These are phyloP conservation scores for Vanderwaltozyma polyspora DNA, from an alignment of 805 yeast species.

Conservation along the genomic window DNA sequence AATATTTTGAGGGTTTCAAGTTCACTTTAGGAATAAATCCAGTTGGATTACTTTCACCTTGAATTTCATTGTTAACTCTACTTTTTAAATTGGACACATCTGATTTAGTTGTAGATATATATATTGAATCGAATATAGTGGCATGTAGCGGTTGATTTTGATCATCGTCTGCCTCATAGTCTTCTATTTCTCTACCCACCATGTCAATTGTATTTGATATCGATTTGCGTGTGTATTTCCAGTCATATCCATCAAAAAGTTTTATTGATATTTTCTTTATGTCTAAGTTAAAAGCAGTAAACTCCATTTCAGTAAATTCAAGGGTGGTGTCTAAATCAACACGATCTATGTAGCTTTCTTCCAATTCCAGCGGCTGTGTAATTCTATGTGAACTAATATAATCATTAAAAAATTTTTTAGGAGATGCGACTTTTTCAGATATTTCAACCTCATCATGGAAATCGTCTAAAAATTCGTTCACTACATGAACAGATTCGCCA, in stretches of 20 bases:
- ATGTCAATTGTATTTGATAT: constrained; percentile 55
- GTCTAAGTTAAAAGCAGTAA: constrained; percentile 14
- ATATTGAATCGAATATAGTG: constrained; percentile 59
- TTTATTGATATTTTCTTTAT: constrained; percentile 32
- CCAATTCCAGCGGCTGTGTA: constrained; percentile 1
- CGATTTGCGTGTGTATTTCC: constrained; percentile 64
- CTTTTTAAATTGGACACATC: constrained; percentile 38
- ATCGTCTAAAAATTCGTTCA: constrained; percentile 11
- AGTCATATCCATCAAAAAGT: constrained; percentile 85
- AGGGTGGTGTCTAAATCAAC: background rate
- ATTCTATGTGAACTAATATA: background rate
- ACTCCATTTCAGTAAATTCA: background rate
- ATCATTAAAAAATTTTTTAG: background rate
- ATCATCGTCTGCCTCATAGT: constrained; percentile 6
- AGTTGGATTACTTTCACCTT: constrained; percentile 23
- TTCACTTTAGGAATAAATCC: constrained; percentile 34
- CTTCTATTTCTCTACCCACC: constrained; percentile 36
- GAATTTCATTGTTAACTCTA: constrained; percentile 43
- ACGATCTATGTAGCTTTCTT: constrained; percentile 12
- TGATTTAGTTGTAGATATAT: constrained; percentile 44
- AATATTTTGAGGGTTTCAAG: constrained; percentile 51
- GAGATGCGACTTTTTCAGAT: background rate
- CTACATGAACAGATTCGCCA: constrained; percentile 7
- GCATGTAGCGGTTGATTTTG: constrained; percentile 7
- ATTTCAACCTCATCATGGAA: too few relatives aligned